Evolutionary conservation across 768 basidiomycete genomes (phyloP).

Genomic region (Tulasnella sp.): DNA sequence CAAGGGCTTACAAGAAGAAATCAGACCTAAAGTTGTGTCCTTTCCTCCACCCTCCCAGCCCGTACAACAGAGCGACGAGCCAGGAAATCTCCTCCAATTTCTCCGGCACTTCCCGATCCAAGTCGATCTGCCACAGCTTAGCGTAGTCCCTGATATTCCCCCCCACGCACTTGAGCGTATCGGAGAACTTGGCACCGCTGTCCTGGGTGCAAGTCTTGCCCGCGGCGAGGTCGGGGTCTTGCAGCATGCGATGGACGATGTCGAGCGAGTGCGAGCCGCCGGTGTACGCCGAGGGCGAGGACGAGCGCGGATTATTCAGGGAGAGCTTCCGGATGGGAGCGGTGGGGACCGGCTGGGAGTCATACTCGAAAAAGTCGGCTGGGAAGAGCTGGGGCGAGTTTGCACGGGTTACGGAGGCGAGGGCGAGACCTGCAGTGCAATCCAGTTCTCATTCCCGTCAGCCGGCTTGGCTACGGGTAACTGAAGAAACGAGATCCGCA

Average conservation of each 20-base stretch:
- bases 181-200: neutral
- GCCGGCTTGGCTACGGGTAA: neutral
- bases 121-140: neutral
- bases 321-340: neutral
- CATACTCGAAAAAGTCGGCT: neutral
- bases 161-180: neutral
- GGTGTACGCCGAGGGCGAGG: neutral
- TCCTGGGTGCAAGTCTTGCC: neutral
- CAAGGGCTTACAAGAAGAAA: constrained; percentile 11
- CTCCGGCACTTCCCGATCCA: neutral
- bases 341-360: neutral
- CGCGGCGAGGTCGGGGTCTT: constrained; percentile 1
- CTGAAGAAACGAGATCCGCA: neutral
- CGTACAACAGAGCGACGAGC: neutral
- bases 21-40: constrained; percentile 5
- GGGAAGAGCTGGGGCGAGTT: neutral
- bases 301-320: neutral
- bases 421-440: neutral
- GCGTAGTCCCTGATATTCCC: constrained; percentile 7
- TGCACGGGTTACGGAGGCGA: neutral
- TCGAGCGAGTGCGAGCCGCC: neutral
- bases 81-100: constrained; percentile 11
- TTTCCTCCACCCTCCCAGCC: constrained; percentile 1
- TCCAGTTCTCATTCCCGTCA: neutral
- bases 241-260: constrained; percentile 5